A percentile compares a stretch with the other conserved stretches of the same genome.
phyloP scores from a whole-genome alignment of 2,329 filamentous ascomycete genomes.

The Monilinia fructigena region DNA sequence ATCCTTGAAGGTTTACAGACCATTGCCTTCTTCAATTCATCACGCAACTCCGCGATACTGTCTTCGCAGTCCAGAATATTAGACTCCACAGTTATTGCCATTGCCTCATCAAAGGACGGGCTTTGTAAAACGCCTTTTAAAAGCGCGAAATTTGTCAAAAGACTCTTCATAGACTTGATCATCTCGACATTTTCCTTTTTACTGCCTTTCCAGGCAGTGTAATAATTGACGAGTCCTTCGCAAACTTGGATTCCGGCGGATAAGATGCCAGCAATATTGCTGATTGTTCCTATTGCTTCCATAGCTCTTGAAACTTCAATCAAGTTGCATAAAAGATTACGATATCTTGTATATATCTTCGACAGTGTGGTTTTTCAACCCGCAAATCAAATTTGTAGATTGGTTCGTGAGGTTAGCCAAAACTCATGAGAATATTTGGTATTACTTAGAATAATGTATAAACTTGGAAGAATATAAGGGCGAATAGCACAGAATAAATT shows the following conservation, averaged over 20 bases:
- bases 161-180: constrained; percentile 14
- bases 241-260: constrained; percentile 20
- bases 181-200: constrained; percentile 20
- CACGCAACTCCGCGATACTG: constrained; percentile 13
- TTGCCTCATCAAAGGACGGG: constrained; percentile 1
- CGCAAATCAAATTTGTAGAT: background rate
- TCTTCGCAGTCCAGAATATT: constrained; percentile 18
- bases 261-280: constrained; percentile 21
- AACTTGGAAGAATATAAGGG: background rate
- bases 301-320: background rate
- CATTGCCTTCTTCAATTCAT: constrained; percentile 19
- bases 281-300: constrained; percentile 19
- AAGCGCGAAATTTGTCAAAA: background rate
- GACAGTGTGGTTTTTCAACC: background rate
- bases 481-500: background rate
- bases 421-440: background rate
- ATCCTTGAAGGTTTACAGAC: constrained; percentile 10
- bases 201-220: constrained; percentile 18
- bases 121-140: constrained; percentile 5
- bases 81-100: constrained; percentile 8
- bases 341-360: background rate
- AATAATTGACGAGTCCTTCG: constrained; percentile 19
- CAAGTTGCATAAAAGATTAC: background rate
- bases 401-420: background rate
- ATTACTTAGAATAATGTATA: background rate